Evolutionary conservation across 78 protist genomes (phyloP).

Genomic region (Anaeramoeba ignava): DNA sequence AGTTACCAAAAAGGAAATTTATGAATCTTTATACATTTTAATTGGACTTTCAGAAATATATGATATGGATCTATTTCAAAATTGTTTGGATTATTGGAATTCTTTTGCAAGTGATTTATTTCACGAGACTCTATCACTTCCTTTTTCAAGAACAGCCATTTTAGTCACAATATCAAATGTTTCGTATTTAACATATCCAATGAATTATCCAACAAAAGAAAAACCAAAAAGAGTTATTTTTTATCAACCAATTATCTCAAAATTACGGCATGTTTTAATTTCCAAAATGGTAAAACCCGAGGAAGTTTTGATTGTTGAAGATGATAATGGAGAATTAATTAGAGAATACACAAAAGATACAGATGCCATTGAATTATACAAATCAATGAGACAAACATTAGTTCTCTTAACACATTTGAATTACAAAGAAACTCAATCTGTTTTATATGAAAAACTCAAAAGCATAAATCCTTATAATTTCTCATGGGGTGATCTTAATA

Average conservation of each 20-base stretch:
- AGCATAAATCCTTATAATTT: constrained; percentile 31
- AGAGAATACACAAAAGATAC: constrained; percentile 63
- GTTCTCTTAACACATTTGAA: constrained; percentile 86
- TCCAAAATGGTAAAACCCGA: constrained; percentile 93
- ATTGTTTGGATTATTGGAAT: constrained; percentile 88
- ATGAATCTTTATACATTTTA: too few species aligned
- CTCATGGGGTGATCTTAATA: constrained; percentile 64
- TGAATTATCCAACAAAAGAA: too few species aligned
- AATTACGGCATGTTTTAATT: constrained; percentile 70
- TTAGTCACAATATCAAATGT: too few species aligned
- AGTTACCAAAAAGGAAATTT: too few species aligned
- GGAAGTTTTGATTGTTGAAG: constrained; percentile 88
- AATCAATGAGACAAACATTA: constrained; percentile 43
- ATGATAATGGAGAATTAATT: constrained; percentile 84
- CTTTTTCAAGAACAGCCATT: too few species aligned
- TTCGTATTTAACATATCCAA: too few species aligned
- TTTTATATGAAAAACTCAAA: constrained; percentile 64
- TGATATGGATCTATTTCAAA: constrained; percentile 77
- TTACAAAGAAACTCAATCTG: constrained; percentile 63
- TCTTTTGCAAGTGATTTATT: constrained; percentile 23
- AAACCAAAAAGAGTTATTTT: too few species aligned
- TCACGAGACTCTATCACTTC: too few species aligned
- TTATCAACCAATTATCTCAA: constrained; percentile 52
- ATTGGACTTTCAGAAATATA: constrained; percentile 77
- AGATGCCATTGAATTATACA: constrained; percentile 70